A percentile compares a stretch with the other conserved stretches of the same genome.
Evolutionary conservation across 768 basidiomycete species (phyloP).

Genomic region (Mycena albidolilacea): DNA sequence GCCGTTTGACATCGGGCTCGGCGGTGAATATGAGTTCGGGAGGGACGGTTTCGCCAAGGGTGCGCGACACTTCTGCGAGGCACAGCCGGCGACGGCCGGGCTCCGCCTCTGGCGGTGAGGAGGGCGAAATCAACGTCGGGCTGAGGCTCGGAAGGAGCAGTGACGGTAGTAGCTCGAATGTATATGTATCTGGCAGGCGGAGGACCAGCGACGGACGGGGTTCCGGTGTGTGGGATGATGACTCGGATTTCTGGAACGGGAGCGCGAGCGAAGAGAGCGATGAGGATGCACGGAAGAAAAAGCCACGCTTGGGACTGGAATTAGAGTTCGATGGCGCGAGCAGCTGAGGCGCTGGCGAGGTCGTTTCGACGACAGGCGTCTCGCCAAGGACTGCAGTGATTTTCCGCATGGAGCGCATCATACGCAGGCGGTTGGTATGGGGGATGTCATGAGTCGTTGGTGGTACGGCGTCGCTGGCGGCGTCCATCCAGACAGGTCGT

Average conservation of each 20-base stretch:
- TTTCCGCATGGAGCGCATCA: constrained; percentile 35
- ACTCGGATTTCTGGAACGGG: constrained; percentile 29
- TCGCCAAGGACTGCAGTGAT: constrained; percentile 35
- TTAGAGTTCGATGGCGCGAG: constrained; percentile 3
- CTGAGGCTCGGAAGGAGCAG: too few species aligned
- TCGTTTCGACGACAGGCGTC: constrained; percentile 29
- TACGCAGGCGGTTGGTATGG: neutral
- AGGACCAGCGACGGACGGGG: constrained; percentile 29
- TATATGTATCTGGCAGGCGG: constrained; percentile 4
- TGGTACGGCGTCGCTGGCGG: neutral
- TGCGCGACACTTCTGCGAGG: too few species aligned
- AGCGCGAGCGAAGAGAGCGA: constrained; percentile 25
- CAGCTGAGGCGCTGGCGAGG: constrained; percentile 4
- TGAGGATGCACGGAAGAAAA: constrained; percentile 28
- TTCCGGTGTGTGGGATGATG: neutral
- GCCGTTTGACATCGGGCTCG: too few species aligned
- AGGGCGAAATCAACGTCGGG: too few species aligned
- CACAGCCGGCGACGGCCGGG: too few species aligned
- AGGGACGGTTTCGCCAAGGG: too few species aligned
- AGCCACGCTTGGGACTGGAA: constrained; percentile 2
- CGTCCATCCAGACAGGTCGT: neutral
- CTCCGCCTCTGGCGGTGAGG: too few species aligned
- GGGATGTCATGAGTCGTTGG: constrained; percentile 20
- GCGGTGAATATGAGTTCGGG: too few species aligned
- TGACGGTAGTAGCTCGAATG: too few species aligned